These are phyloP conservation scores for Candida pini DNA, from an alignment of 805 yeast genomes.

Conservation along the genomic window DNA sequence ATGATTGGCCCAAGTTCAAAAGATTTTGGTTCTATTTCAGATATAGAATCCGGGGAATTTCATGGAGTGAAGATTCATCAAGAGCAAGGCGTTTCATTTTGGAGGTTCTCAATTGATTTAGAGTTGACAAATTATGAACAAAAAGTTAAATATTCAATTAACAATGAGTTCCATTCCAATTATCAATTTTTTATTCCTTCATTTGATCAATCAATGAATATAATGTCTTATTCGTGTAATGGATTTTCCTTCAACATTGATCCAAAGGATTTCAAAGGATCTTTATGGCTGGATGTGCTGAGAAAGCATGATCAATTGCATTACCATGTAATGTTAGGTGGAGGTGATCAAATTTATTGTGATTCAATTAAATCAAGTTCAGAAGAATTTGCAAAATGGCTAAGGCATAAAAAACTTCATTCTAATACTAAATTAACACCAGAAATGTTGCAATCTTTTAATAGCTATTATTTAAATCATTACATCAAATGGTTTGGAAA, in stretches of 20 bases:
- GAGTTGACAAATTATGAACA: constrained; percentile 47
- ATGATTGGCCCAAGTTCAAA: constrained; percentile 30
- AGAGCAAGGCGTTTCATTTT: constrained; percentile 48
- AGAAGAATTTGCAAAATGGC: constrained; percentile 56
- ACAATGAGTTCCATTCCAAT: constrained; percentile 32
- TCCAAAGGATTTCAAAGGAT: constrained; percentile 61
- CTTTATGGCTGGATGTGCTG: constrained; percentile 83
- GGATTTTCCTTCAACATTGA: constrained; percentile 79
- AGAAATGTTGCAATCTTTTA: constrained; percentile 49
- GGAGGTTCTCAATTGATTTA: constrained; percentile 58
- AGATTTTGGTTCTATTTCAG: constrained; percentile 2
- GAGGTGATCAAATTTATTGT: constrained; percentile 93
- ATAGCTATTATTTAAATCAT: constrained; percentile 62
- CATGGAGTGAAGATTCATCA: constrained; percentile 39
- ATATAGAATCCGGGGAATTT: constrained; percentile 36
- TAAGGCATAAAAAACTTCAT: constrained; percentile 43
- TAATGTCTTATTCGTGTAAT: constrained; percentile 81
- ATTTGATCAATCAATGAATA: constrained; percentile 62
- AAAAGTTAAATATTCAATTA: constrained; percentile 56
- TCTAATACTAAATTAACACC: constrained; percentile 37
- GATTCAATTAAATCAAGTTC: constrained; percentile 69
- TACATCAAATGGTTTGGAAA: constrained; percentile 87
- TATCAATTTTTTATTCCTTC: constrained; percentile 72
- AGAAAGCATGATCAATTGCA: constrained; percentile 52
- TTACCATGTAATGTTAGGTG: constrained; percentile 94